Evolutionary conservation across 73 alveolate species (phyloP), one percentile per base, ranked within the genome.

Genomic region (Halteria grandinella): DNA sequence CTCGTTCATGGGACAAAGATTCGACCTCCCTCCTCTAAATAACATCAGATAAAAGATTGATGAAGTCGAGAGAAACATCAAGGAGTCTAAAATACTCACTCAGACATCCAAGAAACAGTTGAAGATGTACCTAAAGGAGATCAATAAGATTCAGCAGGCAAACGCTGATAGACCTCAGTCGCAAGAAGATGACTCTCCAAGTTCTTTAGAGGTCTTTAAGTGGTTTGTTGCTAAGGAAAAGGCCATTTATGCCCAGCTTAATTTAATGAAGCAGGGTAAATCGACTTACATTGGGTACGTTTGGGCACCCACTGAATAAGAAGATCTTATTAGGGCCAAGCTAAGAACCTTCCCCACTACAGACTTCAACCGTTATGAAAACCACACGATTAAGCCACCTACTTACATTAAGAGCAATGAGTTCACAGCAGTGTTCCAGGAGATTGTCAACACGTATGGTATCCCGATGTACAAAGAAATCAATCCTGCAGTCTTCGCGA

Each of bases 361-460:
- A 32, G 55, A 72, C 33, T 37, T 71, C 44, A 36, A 41, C 45
- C 32, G 82, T 69, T 21, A 29, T 73, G 63, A 43, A 73, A 81
- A 55, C 39, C 79, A 55, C 53, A 59, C 59, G 25, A 66, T 69
- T 33, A 54, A 48, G 33, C 94, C 94, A 18, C 99, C 99, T 23
- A 94, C 97, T 33, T 86, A 91, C 79, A 83, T 92, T 55, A 86
- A 82, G 51, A 40, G 94, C 25, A 94, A 91, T 70, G 97, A 93
- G 48, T 95, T 93, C 78, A 80, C 94, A 18, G 64, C 55, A 53
- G 89, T 93, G 6, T 95, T 95, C 89, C 92, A 95, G 63, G 91
- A 87, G 71, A 95, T 95, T 34, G 97, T 93, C 15, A 86, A 91
- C 69, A 95, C 99, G 32, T 95, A 95, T 74, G 99, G 99, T 32